These are phyloP conservation scores for Heterobasidion occidentale DNA, from an alignment of 1,284 basidiomycete species.

Conservation along the genomic window DNA sequence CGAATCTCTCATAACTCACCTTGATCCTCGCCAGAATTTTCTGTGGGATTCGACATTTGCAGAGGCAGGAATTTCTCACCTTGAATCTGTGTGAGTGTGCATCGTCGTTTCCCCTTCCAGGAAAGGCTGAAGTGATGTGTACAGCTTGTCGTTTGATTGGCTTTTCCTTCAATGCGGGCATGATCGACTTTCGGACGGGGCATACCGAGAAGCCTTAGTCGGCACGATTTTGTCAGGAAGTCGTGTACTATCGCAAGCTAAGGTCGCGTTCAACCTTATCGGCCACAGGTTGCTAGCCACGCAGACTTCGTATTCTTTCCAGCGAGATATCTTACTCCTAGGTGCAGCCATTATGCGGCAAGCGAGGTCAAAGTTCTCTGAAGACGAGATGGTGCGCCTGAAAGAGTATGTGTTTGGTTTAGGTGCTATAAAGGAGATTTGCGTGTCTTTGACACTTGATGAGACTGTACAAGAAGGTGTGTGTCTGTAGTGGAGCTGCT, in stretches of 20 bases:
- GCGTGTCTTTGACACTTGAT: conserved; percentile 16
- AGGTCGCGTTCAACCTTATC: conserved; percentile 7
- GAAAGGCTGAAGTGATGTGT: background rate
- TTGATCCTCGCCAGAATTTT: conserved; percentile 32
- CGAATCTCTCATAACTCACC: conserved; percentile 30
- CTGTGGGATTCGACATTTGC: conserved; percentile 30
- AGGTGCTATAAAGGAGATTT: conserved; percentile 21
- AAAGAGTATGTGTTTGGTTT: conserved; percentile 32
- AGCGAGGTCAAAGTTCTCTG: conserved; percentile 18
- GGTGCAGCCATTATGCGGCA: conserved; percentile 7
- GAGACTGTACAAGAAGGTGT: conserved; percentile 5
- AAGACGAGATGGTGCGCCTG: conserved; percentile 23
- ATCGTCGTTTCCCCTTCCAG: too few relatives aligned
- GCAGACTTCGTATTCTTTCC: background rate
- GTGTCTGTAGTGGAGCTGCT: conserved; percentile 14
- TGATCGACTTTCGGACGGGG: conserved; percentile 5
- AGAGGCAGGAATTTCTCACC: too few relatives aligned
- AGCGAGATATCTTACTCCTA: conserved; percentile 2
- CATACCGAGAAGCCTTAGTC: conserved; percentile 5
- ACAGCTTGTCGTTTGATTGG: conserved; percentile 15
- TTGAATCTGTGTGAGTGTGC: too few relatives aligned
- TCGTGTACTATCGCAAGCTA: conserved; percentile 3
- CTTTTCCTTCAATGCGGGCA: conserved; percentile 11
- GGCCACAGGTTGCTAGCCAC: conserved; percentile 3
- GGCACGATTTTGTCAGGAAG: background rate